Evolutionary conservation across 2,329 filamentous ascomycete species (phyloP), one percentile per base, ranked within the genome.

Genomic region (Amauroascus verrucosus): DNA sequence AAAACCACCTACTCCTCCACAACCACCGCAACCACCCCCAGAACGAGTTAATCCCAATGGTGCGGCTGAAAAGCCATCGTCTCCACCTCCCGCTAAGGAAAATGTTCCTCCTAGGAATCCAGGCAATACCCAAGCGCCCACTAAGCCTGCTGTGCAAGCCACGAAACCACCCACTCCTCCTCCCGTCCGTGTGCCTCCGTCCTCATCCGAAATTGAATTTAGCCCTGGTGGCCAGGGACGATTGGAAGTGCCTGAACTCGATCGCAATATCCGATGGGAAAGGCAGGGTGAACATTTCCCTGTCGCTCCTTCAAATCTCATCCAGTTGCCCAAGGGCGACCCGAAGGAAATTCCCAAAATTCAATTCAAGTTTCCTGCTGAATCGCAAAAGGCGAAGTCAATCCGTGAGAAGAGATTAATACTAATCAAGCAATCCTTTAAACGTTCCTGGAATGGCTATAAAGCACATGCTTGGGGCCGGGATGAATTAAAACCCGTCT

Each of bases 241-340:
- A 53, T 51, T 67, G 32, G 64, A 68, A 9, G 59, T 70, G 48
- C 58, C 61, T 54, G 59, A 63, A 26, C 28, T 58, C 45, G 56
- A 58, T 7, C 60, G 59, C 20, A 63, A 66, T 8, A 68, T 82
- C 28, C 84, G 89, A 62, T 97, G 91, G 91, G 72, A 72, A 53
- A 88, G 84, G 66, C 77, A 80, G 57, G 72, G 76, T 2, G 88
- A 95, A 66, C 77, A 85, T 64, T 97, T 86, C 69, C 90, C 93
- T 0, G 71, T 97, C 1, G 74, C 82, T 6, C 69, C 77, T 2
- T 79, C 82, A 54, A 83, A 85, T 16, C 74, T 95, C 52, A 89
- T 90, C 87, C 90, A 91, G 4, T 54, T 66, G 18, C 65, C 62
- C 13, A 56, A 55, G 13, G 63, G 61, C 1, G 40, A 52, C 13